Evolutionary conservation across 2,329 filamentous ascomycete species (phyloP).

Genomic region (Dryadomyces quercus-mongolicae): DNA sequence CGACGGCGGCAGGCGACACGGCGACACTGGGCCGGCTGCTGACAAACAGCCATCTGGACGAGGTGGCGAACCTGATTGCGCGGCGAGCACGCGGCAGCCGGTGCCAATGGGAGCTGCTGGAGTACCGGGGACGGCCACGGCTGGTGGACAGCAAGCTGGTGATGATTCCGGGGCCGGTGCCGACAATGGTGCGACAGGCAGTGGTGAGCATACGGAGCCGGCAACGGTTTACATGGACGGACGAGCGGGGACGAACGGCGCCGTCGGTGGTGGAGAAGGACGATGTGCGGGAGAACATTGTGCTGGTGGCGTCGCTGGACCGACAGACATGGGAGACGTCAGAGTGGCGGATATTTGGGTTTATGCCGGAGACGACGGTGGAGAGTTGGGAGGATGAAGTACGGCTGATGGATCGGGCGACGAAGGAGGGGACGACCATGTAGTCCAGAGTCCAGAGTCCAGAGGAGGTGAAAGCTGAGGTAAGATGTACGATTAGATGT

Average conservation of each 20-base stretch:
- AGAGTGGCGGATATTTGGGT: slow-evolving; percentile 56
- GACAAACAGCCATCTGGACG: slow-evolving; percentile 33
- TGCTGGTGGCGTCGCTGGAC: slow-evolving; percentile 39
- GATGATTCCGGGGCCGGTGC: slow-evolving; percentile 29
- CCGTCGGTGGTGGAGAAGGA: slow-evolving; percentile 33
- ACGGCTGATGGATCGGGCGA: slow-evolving; percentile 4
- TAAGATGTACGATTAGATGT: no score
- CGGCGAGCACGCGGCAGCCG: slow-evolving; percentile 32
- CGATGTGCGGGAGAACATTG: slow-evolving; percentile 51
- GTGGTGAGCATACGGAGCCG: slow-evolving; percentile 47
- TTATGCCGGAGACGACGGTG: slow-evolving; percentile 39
- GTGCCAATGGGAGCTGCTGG: slow-evolving; percentile 41
- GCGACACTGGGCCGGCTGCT: slow-evolving; percentile 39
- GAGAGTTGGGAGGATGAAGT: slow-evolving; percentile 23
- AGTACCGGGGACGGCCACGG: slow-evolving; percentile 34
- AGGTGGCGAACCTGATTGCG: slow-evolving; percentile 41
- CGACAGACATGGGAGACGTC: slow-evolving; percentile 31
- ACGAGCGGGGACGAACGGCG: slow-evolving; percentile 12
- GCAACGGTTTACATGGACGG: slow-evolving; percentile 37
- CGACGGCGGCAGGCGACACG: slow-evolving; percentile 47
- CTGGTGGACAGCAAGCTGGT: slow-evolving; percentile 43
- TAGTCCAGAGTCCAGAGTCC: no score
- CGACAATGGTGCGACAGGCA: slow-evolving; percentile 30
- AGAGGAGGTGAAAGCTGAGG: no score
- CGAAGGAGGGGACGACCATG: not conserved